Conservation (phyloP, 2,329 filamentous ascomycete species). For the Arthrobotrys conoides region DNA sequence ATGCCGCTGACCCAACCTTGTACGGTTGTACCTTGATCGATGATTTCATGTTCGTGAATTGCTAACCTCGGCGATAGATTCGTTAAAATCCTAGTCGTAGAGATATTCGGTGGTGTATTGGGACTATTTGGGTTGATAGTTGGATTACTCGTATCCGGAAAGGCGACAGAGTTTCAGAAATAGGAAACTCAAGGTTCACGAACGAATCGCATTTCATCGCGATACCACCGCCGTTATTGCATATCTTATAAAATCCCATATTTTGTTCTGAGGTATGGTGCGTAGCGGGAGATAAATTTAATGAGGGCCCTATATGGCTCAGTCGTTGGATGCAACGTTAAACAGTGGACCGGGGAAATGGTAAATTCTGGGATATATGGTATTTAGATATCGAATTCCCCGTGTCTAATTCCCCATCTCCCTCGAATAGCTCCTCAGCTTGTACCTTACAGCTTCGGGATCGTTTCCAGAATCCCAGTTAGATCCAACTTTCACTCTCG, state of each 20-base stretch:
- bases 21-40: constrained; percentile 70
- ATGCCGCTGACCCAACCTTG: constrained; percentile 92
- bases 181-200: not conserved
- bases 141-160: constrained; percentile 87
- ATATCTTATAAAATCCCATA: not conserved
- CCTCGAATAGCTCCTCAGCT: not conserved
- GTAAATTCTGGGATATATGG: not conserved
- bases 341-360: not conserved
- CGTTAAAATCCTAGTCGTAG: constrained; percentile 98
- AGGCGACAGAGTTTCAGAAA: constrained; percentile 79
- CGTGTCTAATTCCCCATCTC: not conserved
- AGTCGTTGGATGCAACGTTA: not conserved
- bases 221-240: not conserved
- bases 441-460: not conserved
- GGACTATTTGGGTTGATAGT: constrained; percentile 97
- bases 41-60: constrained; percentile 28
- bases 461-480: not conserved
- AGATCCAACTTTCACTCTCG: not conserved
- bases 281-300: not conserved
- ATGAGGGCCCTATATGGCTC: not conserved
- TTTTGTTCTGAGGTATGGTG: not conserved
- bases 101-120: constrained; percentile 98
- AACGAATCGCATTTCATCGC: not conserved
- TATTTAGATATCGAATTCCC: not conserved
- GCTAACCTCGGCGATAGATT: constrained; percentile 74